Evolutionary conservation across 768 basidiomycete species (phyloP), one percentile per base, ranked within the genome.

Genomic region (Mycena floridula): DNA sequence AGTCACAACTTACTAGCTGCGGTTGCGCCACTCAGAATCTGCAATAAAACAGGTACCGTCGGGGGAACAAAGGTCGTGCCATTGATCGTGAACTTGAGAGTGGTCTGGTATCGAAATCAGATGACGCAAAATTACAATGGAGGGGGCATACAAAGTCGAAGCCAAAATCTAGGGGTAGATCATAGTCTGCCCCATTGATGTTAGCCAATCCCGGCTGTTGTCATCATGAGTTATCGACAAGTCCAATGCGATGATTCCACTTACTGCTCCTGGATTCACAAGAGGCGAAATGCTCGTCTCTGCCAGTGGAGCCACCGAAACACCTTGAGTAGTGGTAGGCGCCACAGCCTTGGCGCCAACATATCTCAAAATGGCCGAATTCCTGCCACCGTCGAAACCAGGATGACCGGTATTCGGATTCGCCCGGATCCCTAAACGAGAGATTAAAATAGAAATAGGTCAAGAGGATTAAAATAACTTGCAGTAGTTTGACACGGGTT

Each of bases 311-410:
- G 13, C 18, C 7, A 18, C 18, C 15, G 15, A 15, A 18, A 18
- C 18, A 7, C 18, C 32, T 35, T 35, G 32, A 15, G 32, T 35
- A 28, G 66, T 68, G 2, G 61, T 63, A 4, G 79, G 79, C 25
- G 80, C 77, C 8, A 50, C 47, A n/a, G 40, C 44, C 0, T 60
- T 49, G 8, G 78, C 79, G n/a, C 70, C 72, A 1, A 25, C 53
- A 45, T 81, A 81, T 42, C 74, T 66, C 27, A 81, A 54, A 44
- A 81, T 76, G 3, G 76, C 79, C 37, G 64, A 64, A 54, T 74
- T 77, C 46, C 69, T 60, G 7, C 68, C 68, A 18, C 58, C 60
- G 0, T 45, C 52, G 42, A 70, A 72, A 7, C 53, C 65, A 13
- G 58, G 42, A 3, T 38, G 47, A 1, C 61, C 50, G 25, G 48